Evolutionary conservation across 1,139 yeast species (phyloP).

Genomic region (Sugiyamaella japonica): DNA sequence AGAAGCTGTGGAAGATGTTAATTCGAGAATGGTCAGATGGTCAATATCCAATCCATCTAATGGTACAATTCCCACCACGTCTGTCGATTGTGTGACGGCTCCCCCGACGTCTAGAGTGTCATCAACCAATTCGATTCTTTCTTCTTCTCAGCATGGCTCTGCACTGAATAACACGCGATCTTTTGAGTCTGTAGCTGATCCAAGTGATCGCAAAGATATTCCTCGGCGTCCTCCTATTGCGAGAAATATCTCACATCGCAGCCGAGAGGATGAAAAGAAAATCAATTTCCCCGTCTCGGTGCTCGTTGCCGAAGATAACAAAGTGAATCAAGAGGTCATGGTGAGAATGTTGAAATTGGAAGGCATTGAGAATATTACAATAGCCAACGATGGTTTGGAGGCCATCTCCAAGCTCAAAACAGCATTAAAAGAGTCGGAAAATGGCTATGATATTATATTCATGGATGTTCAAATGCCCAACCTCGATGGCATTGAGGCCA

Average conservation of each 20-base stretch:
- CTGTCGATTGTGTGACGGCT: background rate
- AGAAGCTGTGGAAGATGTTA: conserved; percentile 21
- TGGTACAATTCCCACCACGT: background rate
- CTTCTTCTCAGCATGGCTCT: background rate
- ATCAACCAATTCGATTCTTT: conserved; percentile 7
- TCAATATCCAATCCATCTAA: conserved; percentile 1
- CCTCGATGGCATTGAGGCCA: conserved; percentile 84
- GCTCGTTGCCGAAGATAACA: conserved; percentile 92
- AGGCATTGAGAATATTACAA: conserved; percentile 66
- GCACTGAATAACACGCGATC: background rate
- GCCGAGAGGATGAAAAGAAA: conserved; percentile 30
- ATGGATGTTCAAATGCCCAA: conserved; percentile 99
- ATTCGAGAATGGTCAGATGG: conserved; percentile 14
- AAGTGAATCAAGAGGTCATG: conserved; percentile 92
- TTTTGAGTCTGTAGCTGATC: background rate
- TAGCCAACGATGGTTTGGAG: conserved; percentile 91
- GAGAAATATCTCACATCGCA: conserved; percentile 28
- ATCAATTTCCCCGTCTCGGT: conserved; percentile 49
- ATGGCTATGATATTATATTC: conserved; percentile 64
- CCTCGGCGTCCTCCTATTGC: conserved; percentile 28
- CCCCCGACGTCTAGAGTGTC: conserved; percentile 3
- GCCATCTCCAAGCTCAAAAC: conserved; percentile 63
- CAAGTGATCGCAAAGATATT: background rate
- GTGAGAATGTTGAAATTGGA: conserved; percentile 83
- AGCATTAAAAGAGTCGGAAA: conserved; percentile 43